phyloP scores from a whole-genome alignment of 2,329 filamentous ascomycete species.

The Knufia petricola region DNA sequence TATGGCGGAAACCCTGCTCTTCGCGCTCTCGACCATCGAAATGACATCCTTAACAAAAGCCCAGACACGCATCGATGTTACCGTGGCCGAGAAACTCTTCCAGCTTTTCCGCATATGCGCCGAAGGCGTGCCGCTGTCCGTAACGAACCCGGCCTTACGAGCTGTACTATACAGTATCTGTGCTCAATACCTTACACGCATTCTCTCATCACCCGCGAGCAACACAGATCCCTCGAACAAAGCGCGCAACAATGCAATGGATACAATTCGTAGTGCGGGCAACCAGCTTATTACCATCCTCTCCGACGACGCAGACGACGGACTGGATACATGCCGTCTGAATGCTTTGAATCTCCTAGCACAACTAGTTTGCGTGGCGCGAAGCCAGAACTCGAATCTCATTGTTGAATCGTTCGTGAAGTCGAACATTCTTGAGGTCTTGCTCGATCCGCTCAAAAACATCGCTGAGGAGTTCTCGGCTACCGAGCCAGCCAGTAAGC shows the following conservation, averaged over 20 bases:
- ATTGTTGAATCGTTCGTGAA: conserved; percentile 71
- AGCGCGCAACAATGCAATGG: conserved; percentile 44
- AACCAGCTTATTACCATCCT: conserved; percentile 74
- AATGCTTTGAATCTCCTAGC: conserved; percentile 79
- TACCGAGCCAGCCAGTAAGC: conserved; percentile 47
- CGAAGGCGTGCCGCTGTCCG: conserved; percentile 62
- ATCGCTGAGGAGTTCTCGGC: conserved; percentile 64
- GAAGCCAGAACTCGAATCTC: conserved; percentile 59
- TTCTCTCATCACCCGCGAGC: conserved; percentile 40
- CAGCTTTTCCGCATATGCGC: conserved; percentile 85
- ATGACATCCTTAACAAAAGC: conserved; percentile 30
- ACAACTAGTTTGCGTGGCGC: conserved; percentile 63
- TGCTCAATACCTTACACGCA: conserved; percentile 70
- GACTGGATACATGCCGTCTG: conserved; percentile 70
- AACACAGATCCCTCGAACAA: conserved; percentile 38
- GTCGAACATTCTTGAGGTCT: conserved; percentile 81
- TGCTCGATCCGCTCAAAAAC: conserved; percentile 76
- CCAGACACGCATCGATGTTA: conserved; percentile 48
- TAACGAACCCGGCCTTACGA: conserved; percentile 61
- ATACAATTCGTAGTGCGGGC: conserved; percentile 69
- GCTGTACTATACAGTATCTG: conserved; percentile 86
- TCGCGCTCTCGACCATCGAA: conserved; percentile 24
- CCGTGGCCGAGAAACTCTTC: conserved; percentile 80
- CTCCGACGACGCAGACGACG: conserved; percentile 86
- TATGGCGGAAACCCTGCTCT: conserved; percentile 58